Evolutionary conservation across 345 rosid species (phyloP).

Genomic region (Cardamine occulta): DNA sequence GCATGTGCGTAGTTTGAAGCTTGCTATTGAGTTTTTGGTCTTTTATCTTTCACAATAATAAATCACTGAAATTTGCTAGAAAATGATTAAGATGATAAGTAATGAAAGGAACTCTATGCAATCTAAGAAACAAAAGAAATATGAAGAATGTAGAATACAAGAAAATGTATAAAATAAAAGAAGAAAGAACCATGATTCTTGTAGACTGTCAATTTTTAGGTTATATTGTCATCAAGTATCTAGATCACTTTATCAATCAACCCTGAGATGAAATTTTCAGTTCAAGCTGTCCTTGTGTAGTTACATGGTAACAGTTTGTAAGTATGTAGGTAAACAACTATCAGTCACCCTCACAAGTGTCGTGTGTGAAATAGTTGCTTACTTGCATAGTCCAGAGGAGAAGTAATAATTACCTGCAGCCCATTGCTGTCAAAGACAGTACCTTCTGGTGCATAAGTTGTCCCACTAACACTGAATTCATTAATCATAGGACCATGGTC

Average conservation of each 20-base stretch:
- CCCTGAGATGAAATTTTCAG: conserved; percentile 12
- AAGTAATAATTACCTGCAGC: conserved; percentile 59
- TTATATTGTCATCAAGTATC: conserved; percentile 18
- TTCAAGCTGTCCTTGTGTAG: conserved; percentile 3
- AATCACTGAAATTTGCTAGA: conserved; percentile 10
- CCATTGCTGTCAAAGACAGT: conserved; percentile 67
- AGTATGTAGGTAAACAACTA: conserved; percentile 12
- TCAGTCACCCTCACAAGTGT: conserved; percentile 14
- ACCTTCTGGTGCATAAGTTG: conserved; percentile 99
- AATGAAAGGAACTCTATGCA: conserved; percentile 13
- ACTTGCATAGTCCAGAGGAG: conserved; percentile 17
- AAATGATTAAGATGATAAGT: conserved; percentile 12
- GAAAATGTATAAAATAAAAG: conserved; percentile 4
- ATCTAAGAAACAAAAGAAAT: conserved; percentile 6
- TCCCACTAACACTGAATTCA: conserved; percentile 88
- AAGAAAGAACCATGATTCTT: conserved; percentile 16
- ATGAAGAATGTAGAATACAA: not conserved
- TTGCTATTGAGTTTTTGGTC: conserved; percentile 16
- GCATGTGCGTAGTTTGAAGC: conserved; percentile 10
- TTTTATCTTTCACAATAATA: conserved; percentile 12
- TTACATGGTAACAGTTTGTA: conserved; percentile 11
- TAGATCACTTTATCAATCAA: conserved; percentile 15
- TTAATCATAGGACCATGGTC: conserved; percentile 63
- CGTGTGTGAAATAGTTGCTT: conserved; percentile 10
- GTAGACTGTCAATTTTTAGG: not conserved